Base-by-base conservation (phyloP, 2,329 filamentous ascomycete species). In the Aspergillus sojae region DNA sequence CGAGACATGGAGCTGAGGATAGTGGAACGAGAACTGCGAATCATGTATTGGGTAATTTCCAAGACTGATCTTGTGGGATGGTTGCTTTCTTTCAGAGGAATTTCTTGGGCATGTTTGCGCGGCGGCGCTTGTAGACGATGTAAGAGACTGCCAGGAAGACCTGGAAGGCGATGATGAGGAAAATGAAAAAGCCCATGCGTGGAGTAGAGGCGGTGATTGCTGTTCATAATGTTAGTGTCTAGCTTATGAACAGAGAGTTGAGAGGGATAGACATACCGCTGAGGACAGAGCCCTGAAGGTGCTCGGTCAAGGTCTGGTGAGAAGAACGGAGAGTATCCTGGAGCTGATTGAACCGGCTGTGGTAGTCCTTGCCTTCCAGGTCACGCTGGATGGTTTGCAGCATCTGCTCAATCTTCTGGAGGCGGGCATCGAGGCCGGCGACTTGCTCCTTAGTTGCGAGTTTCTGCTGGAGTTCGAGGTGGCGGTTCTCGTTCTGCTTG, bases 91-190 rank as follows among this genome's bases (percentile, higher is more conserved):
- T 75, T 83, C 48, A 97, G 75, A 97, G 81, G 78, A 93, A 97
- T 81, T 97, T 97, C 85, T 97, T 97, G n/a, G 92, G 92, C 77
- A 88, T 87, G 67, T 84, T 88, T 45, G 86, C 84, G 79, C 90
- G 87, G 74, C 90, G 89, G 71, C 88, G 86, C 85, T 96, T 96
- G 80, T 97, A 97, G 63, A 89, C 75, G 43, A 92, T 77, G 74
- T 94, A 97, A 1, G 84, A 86, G 2, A 79, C 87, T 0, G 87
- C 87, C 36, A 96, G 81, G 68, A 93, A 75, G 56, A 91, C 74
- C 79, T 97, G 93, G 67, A 92, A 88, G 21, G 86, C 88, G 61
- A 97, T 82, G 63, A 96, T 85, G 64, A 93, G 81, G 71, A 90
- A 85, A 67, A 96, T 86, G 70, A 89, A 85, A 60, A 85, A 82